phyloP scores from a whole-genome alignment of 2,329 filamentous ascomycete genomes.

The Nothophoma quercina region DNA sequence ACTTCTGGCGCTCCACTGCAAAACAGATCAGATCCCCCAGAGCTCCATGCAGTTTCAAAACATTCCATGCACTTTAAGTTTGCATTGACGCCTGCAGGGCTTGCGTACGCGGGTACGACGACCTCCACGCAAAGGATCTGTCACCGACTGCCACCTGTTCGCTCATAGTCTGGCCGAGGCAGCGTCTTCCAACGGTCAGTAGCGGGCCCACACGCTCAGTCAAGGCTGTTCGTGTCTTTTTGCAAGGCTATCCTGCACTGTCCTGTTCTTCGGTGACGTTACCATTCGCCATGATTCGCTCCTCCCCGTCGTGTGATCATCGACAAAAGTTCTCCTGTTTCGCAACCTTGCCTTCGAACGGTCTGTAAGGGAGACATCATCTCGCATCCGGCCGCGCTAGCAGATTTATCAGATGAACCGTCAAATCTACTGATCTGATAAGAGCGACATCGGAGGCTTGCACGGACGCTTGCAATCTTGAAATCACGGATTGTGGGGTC shows the following conservation, averaged over 20 bases:
- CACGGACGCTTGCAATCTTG: too few relatives aligned
- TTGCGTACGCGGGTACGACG: neutral
- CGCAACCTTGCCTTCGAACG: neutral
- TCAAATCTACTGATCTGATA: conserved; percentile 13
- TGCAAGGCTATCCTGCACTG: neutral
- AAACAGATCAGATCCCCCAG: neutral
- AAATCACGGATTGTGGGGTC: conserved; percentile 14
- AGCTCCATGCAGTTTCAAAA: neutral
- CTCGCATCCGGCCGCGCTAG: neutral
- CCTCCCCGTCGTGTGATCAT: conserved; percentile 1
- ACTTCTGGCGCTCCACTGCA: conserved; percentile 2
- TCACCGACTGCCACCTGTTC: neutral
- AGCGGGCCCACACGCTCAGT: conserved; percentile 10
- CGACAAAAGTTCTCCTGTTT: neutral
- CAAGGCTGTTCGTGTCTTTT: neutral
- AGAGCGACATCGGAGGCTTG: conserved; percentile 14
- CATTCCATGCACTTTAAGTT: neutral
- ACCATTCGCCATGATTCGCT: conserved; percentile 1
- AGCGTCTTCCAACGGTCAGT: conserved; percentile 8
- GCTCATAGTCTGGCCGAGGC: neutral
- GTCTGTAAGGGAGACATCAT: neutral
- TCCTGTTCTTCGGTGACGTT: neutral
- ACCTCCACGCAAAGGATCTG: neutral
- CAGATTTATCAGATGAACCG: conserved; percentile 15
- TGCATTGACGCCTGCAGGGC: neutral